These are phyloP conservation scores for Lasiosphaeria hispida DNA, from an alignment of 495 filamentous ascomycete genomes.

Conservation along the genomic window DNA sequence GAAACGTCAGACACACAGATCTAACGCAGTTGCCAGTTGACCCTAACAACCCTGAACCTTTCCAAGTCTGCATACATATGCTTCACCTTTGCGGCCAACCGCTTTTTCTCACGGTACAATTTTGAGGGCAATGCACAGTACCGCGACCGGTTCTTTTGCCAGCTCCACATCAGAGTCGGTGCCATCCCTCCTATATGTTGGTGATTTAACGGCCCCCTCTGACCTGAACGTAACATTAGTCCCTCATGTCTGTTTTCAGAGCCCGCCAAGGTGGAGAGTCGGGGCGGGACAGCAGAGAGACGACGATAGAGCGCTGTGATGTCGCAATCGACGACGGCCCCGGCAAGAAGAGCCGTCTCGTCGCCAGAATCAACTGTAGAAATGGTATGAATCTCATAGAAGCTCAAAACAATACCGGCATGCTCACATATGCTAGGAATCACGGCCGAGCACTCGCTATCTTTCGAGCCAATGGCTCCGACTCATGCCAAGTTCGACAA, in stretches of 20 bases:
- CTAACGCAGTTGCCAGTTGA: conserved; percentile 54
- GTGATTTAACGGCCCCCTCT: neutral
- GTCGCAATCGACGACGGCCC: conserved; percentile 74
- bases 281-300: conserved; percentile 49
- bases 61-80: conserved; percentile 90
- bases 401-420: no score
- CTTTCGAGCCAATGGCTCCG: conserved; percentile 77
- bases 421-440: conserved; percentile 55
- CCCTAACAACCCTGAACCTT: conserved; percentile 81
- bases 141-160: conserved; percentile 50
- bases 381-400: conserved; percentile 57
- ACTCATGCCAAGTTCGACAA: conserved; percentile 87
- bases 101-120: conserved; percentile 81
- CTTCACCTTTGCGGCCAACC: conserved; percentile 65
- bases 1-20: conserved; percentile 4
- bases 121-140: conserved; percentile 50
- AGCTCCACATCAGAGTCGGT: conserved; percentile 45
- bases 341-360: conserved; percentile 73
- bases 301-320: conserved; percentile 82
- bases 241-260: conserved; percentile 45
- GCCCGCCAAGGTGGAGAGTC: conserved; percentile 37
- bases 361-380: conserved; percentile 78
- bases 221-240: conserved; percentile 27
- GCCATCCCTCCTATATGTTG: neutral
- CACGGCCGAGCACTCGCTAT: conserved; percentile 86